Conservation (phyloP, 129 eudicot genomes). For the Silybum marianum region DNA sequence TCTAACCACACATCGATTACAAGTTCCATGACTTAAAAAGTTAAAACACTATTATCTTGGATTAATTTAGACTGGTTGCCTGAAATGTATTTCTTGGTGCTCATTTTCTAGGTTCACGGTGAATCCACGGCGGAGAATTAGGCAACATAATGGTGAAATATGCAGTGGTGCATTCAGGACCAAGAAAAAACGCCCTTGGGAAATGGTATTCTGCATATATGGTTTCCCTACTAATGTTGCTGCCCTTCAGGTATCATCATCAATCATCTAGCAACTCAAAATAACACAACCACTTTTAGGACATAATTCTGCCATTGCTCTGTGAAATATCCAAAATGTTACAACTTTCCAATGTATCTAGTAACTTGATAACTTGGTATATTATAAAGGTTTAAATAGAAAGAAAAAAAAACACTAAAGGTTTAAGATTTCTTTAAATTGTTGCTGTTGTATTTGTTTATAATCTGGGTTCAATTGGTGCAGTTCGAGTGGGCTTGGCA, state of each 20-base stretch:
- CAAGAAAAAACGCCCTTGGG: constrained; percentile 92
- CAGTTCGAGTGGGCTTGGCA: constrained; percentile 99
- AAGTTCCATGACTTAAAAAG: not conserved
- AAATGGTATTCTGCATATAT: constrained; percentile 86
- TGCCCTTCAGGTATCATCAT: constrained; percentile 73
- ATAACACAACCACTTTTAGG: not conserved
- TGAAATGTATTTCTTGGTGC: not conserved
- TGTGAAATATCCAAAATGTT: not conserved
- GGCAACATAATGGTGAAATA: constrained; percentile 93
- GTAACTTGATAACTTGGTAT: not conserved
- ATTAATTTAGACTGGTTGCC: not conserved
- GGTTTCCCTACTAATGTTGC: constrained; percentile 84
- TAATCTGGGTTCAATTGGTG: constrained; percentile 27
- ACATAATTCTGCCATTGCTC: not conserved
- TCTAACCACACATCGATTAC: not conserved
- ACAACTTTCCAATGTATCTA: not conserved
- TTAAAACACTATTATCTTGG: not conserved
- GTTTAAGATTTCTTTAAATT: not conserved
- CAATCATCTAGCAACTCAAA: constrained; percentile 7
- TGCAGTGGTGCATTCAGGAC: constrained; percentile 79
- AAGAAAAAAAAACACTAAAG: no score
- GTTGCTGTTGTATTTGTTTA: constrained; percentile 4
- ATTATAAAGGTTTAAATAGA: not conserved
- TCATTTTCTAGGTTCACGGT: constrained; percentile 63
- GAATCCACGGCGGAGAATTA: constrained; percentile 75